These are phyloP conservation scores for Candida pseudoviswanathii DNA, from an alignment of 1,139 yeast genomes.

Conservation along the genomic window DNA sequence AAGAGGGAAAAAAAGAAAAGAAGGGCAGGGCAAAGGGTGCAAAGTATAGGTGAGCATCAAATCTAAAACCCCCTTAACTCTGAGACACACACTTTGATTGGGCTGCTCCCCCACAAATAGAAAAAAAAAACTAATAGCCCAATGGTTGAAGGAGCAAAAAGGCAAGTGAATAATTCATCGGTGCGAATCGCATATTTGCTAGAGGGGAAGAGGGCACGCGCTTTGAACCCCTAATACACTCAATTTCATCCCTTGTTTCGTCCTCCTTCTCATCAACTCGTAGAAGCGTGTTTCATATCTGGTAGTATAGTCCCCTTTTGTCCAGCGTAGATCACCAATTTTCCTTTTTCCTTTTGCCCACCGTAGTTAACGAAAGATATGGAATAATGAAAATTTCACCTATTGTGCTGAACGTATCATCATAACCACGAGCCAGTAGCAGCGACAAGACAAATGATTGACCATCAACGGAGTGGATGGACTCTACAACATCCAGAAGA, in stretches of 20 bases:
- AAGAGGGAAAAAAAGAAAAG: not conserved
- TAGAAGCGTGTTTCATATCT: not conserved
- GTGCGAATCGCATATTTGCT: not conserved
- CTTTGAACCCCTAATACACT: not conserved
- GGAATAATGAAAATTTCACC: not conserved
- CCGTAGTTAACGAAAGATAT: too few species aligned
- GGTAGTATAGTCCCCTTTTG: not conserved
- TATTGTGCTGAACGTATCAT: not conserved
- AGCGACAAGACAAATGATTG: not conserved
- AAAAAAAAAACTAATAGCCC: not conserved
- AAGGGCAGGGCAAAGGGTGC: not conserved
- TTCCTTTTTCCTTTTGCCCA: too few species aligned
- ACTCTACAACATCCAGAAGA: not conserved
- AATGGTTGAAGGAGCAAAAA: not conserved
- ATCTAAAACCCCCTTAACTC: slow-evolving; percentile 5
- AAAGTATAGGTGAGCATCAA: slow-evolving; percentile 1
- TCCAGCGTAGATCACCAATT: not conserved
- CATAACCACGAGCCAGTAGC: not conserved
- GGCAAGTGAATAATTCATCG: too few species aligned
- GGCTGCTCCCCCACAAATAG: not conserved
- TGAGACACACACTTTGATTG: not conserved
- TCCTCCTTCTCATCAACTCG: not conserved
- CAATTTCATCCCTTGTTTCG: not conserved
- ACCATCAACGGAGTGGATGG: not conserved
- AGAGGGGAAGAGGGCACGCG: not conserved